A percentile compares a stretch with the other conserved stretches of the same genome.
Conservation (phyloP, 495 filamentous ascomycete species). For the Xylaria curta region DNA sequence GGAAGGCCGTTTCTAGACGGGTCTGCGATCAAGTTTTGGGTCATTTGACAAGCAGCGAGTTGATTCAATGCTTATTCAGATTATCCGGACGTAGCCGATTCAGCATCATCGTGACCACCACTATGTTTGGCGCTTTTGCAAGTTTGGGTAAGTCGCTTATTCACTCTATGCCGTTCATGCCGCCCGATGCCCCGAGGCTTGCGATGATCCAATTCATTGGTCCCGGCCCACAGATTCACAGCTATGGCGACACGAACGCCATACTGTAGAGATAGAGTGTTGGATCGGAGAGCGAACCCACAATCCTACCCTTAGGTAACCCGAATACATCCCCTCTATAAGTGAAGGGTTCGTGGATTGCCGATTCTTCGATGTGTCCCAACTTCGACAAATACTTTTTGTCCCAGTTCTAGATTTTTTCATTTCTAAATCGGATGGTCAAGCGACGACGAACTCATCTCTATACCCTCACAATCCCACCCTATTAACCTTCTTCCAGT, state of each 20-base stretch:
- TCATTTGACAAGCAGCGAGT: background rate
- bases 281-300: slow-evolving; percentile 17
- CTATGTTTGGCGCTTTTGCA: slow-evolving; percentile 45
- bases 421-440: background rate
- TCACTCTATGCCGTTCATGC: background rate
- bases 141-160: slow-evolving; percentile 43
- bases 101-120: background rate
- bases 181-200: background rate
- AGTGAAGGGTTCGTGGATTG: background rate
- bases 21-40: background rate
- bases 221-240: slow-evolving; percentile 21
- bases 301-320: background rate
- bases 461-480: background rate
- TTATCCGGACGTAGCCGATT: slow-evolving; percentile 9
- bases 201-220: slow-evolving; percentile 1
- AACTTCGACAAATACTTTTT: background rate
- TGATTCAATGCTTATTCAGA: slow-evolving; percentile 1
- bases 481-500: slow-evolving; percentile 36
- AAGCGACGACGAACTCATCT: background rate
- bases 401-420: background rate
- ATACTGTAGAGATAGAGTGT: background rate
- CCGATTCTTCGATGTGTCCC: background rate
- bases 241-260: background rate
- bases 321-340: background rate
- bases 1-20: slow-evolving; percentile 13